phyloP scores from a whole-genome alignment of 805 yeast genomes.

The Cyberlindnera bimundalis region DNA sequence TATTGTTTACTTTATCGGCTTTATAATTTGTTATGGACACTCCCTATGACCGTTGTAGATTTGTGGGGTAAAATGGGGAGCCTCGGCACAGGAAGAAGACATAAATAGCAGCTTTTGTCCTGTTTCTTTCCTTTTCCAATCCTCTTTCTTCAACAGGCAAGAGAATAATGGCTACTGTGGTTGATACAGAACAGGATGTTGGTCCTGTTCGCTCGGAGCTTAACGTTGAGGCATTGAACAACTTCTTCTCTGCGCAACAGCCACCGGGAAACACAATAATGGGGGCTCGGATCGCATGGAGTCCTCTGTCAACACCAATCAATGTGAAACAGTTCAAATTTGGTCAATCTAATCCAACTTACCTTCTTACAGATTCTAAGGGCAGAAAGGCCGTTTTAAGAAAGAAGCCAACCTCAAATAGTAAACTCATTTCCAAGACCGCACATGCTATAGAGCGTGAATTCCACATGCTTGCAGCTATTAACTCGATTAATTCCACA shows the following conservation, averaged over 20 bases:
- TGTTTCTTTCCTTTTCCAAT: too few relatives aligned
- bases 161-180: slow-evolving; percentile 12
- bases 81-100: too few relatives aligned
- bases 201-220: slow-evolving; percentile 23
- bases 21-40: too few relatives aligned
- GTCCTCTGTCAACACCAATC: slow-evolving; percentile 29
- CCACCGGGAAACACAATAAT: slow-evolving; percentile 13
- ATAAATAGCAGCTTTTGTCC: too few relatives aligned
- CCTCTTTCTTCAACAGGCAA: too few relatives aligned
- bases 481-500: slow-evolving; percentile 26
- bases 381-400: slow-evolving; percentile 46
- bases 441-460: slow-evolving; percentile 67
- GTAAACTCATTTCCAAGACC: slow-evolving; percentile 46
- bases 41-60: too few relatives aligned
- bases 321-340: slow-evolving; percentile 49
- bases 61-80: too few relatives aligned
- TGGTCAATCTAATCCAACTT: slow-evolving; percentile 67
- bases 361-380: slow-evolving; percentile 40
- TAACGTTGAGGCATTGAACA: slow-evolving; percentile 25
- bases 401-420: slow-evolving; percentile 52
- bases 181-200: slow-evolving; percentile 27
- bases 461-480: slow-evolving; percentile 45
- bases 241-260: slow-evolving; percentile 21
- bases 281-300: slow-evolving; percentile 23
- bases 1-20: too few relatives aligned